Conservation (phyloP, 2,329 filamentous ascomycete species). For the Trichoderma lentiforme region DNA sequence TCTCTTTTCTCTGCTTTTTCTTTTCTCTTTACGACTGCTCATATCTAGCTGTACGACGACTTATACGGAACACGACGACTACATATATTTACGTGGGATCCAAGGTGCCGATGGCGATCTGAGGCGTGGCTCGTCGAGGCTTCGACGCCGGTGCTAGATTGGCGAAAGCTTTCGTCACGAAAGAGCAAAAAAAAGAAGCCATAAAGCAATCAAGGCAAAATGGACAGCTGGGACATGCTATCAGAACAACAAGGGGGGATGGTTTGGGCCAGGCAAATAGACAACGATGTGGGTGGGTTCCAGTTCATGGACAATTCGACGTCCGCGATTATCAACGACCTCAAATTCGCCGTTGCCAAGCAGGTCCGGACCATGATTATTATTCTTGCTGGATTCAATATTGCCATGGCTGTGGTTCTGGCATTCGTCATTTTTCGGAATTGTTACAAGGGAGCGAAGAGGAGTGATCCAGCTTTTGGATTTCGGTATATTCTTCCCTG, state of each 20-base stretch:
- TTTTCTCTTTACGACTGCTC: neutral
- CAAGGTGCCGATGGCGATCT: slow-evolving; percentile 12
- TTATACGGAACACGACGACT: neutral
- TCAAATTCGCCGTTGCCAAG: slow-evolving; percentile 51
- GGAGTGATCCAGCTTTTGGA: slow-evolving; percentile 38
- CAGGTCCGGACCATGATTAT: slow-evolving; percentile 60
- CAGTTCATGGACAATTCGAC: slow-evolving; percentile 40
- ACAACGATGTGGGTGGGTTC: slow-evolving; percentile 25
- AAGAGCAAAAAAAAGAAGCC: neutral
- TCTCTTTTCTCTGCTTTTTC: neutral
- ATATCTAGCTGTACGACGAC: neutral
- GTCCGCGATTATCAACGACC: slow-evolving; percentile 47
- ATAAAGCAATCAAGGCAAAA: slow-evolving; percentile 16
- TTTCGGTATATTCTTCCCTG: slow-evolving; percentile 37
- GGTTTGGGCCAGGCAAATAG: slow-evolving; percentile 19
- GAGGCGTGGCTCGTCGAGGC: neutral
- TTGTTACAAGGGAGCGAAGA: slow-evolving; percentile 46
- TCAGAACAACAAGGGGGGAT: slow-evolving; percentile 18
- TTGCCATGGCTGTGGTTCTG: slow-evolving; percentile 54
- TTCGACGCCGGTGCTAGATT: neutral
- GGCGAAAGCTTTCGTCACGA: neutral
- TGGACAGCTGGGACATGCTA: neutral
- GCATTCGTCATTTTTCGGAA: slow-evolving; percentile 56
- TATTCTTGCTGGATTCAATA: slow-evolving; percentile 60
- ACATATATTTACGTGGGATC: neutral